Base-by-base conservation (phyloP, 2,329 filamentous ascomycete species). In the Monilinia fructigena region DNA sequence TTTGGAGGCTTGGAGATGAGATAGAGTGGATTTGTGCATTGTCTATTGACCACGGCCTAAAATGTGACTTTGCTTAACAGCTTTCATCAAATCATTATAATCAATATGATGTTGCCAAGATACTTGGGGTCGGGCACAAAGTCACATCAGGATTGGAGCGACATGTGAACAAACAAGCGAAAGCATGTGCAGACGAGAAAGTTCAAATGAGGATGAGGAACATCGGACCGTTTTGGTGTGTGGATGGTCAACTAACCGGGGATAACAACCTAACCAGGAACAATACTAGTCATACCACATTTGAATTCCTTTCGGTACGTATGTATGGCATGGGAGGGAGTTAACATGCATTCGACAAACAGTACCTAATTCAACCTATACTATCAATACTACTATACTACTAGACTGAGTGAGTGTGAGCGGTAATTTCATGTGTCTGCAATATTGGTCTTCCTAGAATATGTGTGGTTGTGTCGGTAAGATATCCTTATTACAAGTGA, bases 191-290 rank as follows among this genome's bases (percentile, higher is more conserved):
- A 54, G 18, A 54, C 60, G 60, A 63, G 60, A 16, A 42, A 47
- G 38, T 59, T 54, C 68, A 62, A 66, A 65, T 53, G 59, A 62
- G 65, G 50, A 35, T 31, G 45, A 60, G 63, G 63, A 65, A 65
- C 63, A 70, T 70, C 68, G 61, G 63, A 63, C 63, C 63, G 64
- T 68, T 40, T 63, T 68, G 52, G 53, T 42, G 28, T 35, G 61
- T 59, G 23, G 31, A 47, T 63, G 50, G 59, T 58, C 38, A 60
- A 55, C 47, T n/a, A 55, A 23, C 35, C 35, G 18, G 48, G 60
- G 26, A 48, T 16, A 54, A 35, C 6, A 42, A 54, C 35, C 23
- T 23, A 52, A 28, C 23, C 47, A 62, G 59, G 38, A 58, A 42
- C 48, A 53, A 38, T 60, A 50, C 45, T 50, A 45, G 31, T 38